A percentile compares a stretch with the other conserved stretches of the same genome.
phyloP scores from a whole-genome alignment of 495 filamentous ascomycete genomes.

The Bryoglossum gracile region DNA sequence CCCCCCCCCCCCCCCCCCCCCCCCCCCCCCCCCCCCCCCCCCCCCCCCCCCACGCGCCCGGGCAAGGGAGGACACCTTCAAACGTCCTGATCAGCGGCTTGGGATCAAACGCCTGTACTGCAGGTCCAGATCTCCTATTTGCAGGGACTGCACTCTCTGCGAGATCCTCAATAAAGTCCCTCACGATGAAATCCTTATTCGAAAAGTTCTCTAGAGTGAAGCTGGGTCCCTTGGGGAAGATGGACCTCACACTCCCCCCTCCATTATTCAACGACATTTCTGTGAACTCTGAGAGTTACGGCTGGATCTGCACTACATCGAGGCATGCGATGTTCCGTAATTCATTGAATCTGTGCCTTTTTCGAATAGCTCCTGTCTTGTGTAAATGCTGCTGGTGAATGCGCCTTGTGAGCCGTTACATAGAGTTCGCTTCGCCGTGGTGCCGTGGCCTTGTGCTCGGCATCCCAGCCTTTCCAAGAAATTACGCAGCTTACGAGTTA shows the following conservation, averaged over 20 bases:
- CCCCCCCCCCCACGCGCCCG: too few species aligned
- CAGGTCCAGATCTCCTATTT: conserved; percentile 63
- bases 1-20: too few species aligned
- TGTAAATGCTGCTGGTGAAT: background rate
- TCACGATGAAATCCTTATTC: conserved; percentile 89
- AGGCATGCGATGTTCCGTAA: conserved; percentile 8
- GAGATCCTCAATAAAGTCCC: conserved; percentile 91
- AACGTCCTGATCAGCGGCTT: conserved; percentile 96
- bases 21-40: too few species aligned
- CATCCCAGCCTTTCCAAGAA: background rate
- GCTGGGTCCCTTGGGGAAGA: conserved; percentile 70
- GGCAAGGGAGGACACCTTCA: conserved; percentile 51
- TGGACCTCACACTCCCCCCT: conserved; percentile 43
- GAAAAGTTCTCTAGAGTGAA: conserved; percentile 89
- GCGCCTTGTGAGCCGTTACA: background rate
- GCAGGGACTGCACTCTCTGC: conserved; percentile 73
- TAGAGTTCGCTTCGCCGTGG: background rate
- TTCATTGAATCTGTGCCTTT: background rate
- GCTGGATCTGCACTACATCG: conserved; percentile 14
- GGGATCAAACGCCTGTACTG: conserved; percentile 81
- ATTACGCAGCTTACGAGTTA: too few species aligned
- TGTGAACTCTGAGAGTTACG: background rate
- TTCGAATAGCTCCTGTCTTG: background rate
- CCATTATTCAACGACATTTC: conserved; percentile 27
- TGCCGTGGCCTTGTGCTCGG: background rate